Conservation (phyloP, 2,329 filamentous ascomycete genomes). For the Cladobotryum protrusum region DNA sequence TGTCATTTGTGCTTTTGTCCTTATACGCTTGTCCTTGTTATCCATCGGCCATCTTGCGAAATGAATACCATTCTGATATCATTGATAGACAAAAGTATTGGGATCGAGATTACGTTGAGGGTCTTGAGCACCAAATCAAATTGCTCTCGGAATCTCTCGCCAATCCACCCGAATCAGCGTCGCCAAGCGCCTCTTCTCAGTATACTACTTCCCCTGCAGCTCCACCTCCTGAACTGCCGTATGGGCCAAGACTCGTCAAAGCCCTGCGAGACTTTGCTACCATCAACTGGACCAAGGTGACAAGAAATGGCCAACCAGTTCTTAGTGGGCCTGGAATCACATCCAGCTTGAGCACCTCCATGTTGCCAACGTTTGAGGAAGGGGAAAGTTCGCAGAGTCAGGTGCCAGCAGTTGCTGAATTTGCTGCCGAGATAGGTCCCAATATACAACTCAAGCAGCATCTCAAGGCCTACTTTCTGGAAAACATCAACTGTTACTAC, state of each 20-base stretch:
- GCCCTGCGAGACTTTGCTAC: constrained; percentile 5
- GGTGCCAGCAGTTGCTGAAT: neutral
- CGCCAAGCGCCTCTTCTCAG: neutral
- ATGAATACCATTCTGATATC: neutral
- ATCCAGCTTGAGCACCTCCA: neutral
- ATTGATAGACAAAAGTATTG: constrained; percentile 9
- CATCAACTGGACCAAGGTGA: constrained; percentile 3
- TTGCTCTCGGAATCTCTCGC: constrained; percentile 7
- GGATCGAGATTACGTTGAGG: constrained; percentile 10
- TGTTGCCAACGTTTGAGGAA: constrained; percentile 10
- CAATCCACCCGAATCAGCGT: neutral
- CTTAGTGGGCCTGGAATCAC: constrained; percentile 3
- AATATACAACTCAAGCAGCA: constrained; percentile 7
- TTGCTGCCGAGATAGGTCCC: constrained; percentile 4
- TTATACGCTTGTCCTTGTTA: neutral
- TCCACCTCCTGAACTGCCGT: neutral
- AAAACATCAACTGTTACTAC: constrained; percentile 4
- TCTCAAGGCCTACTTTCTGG: constrained; percentile 7
- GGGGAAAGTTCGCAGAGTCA: neutral
- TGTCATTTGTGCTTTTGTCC: neutral
- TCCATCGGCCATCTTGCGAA: neutral
- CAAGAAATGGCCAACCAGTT: constrained; percentile 2
- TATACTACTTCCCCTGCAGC: neutral
- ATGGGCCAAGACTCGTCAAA: constrained; percentile 2
- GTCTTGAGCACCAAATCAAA: constrained; percentile 6